A percentile compares a stretch with the other conserved stretches of the same genome.
Evolutionary conservation across 1,284 basidiomycete genomes (phyloP).

Genomic region (Microbotryum violaceum): DNA sequence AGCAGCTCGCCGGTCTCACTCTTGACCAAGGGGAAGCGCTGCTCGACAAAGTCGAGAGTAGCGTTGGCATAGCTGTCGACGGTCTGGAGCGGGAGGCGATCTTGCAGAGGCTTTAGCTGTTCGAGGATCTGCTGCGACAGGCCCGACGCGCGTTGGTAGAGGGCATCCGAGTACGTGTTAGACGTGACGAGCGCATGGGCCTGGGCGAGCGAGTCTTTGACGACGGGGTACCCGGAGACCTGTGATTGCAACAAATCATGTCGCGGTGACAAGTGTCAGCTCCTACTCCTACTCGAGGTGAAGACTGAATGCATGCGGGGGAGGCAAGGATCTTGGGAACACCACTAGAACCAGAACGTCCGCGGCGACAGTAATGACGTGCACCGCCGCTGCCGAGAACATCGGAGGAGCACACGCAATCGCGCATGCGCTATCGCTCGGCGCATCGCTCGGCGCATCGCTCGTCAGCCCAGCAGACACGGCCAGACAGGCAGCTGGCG

Average conservation of each 20-base stretch:
- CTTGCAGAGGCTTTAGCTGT: conserved; percentile 21
- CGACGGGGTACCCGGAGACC: conserved; percentile 26
- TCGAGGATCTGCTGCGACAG: conserved; percentile 16
- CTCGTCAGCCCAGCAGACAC: no score
- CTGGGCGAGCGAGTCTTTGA: conserved; percentile 25
- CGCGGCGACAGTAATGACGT: no score
- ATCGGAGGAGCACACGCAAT: no score
- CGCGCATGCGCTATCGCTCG: no score
- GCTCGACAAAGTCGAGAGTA: conserved; percentile 26
- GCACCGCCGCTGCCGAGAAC: no score
- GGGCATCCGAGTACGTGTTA: conserved; percentile 14
- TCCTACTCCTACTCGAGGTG: no score
- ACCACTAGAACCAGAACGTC: no score
- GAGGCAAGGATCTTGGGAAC: no score
- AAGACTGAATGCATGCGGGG: no score
- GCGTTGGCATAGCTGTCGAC: conserved; percentile 27
- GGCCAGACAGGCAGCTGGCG: no score
- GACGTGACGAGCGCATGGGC: conserved; percentile 14
- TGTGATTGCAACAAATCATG: background rate
- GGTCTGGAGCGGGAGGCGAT: conserved; percentile 21
- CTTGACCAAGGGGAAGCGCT: conserved; percentile 28
- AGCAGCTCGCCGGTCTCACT: conserved; percentile 18
- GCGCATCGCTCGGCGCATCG: no score
- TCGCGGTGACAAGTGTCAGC: background rate
- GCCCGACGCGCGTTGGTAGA: conserved; percentile 14